Evolutionary conservation across 352 stramenopile genomes (phyloP).

Genomic region (Phytophthora brassicae): DNA sequence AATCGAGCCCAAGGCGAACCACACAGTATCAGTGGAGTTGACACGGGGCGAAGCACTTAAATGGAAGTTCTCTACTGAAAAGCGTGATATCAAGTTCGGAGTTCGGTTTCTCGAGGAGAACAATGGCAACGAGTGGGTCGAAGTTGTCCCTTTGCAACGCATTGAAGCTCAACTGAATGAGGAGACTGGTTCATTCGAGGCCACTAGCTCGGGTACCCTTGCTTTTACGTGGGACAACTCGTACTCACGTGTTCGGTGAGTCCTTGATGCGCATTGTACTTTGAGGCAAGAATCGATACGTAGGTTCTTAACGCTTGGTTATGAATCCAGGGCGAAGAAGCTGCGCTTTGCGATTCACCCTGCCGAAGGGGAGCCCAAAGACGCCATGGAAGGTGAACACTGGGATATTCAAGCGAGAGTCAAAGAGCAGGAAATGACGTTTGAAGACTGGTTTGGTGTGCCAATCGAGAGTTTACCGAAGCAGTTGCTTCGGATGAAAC

Average conservation of each 20-base stretch:
- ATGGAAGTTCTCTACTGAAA: conserved; percentile 57
- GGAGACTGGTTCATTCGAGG: conserved; percentile 42
- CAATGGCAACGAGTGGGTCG: conserved; percentile 33
- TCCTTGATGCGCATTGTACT: background rate
- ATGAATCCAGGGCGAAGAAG: conserved; percentile 40
- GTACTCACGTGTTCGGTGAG: conserved; percentile 58
- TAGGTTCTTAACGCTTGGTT: background rate
- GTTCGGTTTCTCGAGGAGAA: conserved; percentile 47
- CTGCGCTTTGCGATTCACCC: conserved; percentile 40
- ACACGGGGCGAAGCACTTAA: conserved; percentile 37
- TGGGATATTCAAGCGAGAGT: conserved; percentile 33
- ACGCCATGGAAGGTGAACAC: conserved; percentile 18
- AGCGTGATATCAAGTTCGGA: conserved; percentile 57
- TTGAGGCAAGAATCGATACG: background rate
- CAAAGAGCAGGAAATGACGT: conserved; percentile 49
- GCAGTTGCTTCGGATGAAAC: conserved; percentile 33
- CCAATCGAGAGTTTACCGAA: conserved; percentile 41
- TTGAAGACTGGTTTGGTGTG: conserved; percentile 65
- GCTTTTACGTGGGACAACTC: conserved; percentile 68
- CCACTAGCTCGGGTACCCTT: conserved; percentile 39
- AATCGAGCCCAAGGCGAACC: conserved; percentile 41
- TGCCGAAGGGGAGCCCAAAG: background rate
- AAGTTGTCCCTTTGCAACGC: conserved; percentile 42
- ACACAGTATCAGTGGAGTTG: conserved; percentile 57
- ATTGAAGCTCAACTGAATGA: conserved; percentile 33